These are phyloP conservation scores for Xylariaceae sp. DNA, from an alignment of 2,329 filamentous ascomycete genomes.

Conservation along the genomic window DNA sequence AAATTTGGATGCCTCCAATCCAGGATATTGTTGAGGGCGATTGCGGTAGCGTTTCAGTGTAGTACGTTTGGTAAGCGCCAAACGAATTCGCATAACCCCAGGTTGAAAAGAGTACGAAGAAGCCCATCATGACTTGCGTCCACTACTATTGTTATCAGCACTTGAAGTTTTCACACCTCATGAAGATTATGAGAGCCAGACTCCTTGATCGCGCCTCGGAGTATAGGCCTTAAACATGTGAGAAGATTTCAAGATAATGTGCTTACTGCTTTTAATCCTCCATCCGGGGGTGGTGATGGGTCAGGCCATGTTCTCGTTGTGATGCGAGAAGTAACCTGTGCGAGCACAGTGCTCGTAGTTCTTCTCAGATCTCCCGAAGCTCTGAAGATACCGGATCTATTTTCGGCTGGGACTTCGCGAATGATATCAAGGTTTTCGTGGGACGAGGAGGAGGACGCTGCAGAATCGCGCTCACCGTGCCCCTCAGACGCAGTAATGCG, in stretches of 20 bases:
- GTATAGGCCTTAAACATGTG: too few species aligned
- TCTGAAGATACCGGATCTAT: constrained; percentile 15
- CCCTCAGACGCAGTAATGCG: constrained; percentile 14
- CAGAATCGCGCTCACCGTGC: constrained; percentile 31
- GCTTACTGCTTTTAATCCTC: constrained; percentile 39
- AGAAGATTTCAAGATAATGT: background rate
- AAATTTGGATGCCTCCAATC: constrained; percentile 54
- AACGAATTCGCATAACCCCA: constrained; percentile 56
- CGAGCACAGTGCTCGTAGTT: constrained; percentile 40
- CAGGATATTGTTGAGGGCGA: constrained; percentile 50
- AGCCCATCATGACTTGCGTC: constrained; percentile 46
- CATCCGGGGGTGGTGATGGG: constrained; percentile 42
- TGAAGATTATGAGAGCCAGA: background rate
- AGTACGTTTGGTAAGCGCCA: constrained; percentile 55
- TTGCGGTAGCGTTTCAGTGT: constrained; percentile 44
- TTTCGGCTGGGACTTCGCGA: constrained; percentile 8
- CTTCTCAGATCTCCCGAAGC: constrained; percentile 35
- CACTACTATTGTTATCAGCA: constrained; percentile 35
- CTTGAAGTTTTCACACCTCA: background rate
- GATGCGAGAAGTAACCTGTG: constrained; percentile 39
- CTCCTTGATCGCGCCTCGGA: background rate
- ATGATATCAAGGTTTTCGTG: constrained; percentile 20
- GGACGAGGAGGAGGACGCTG: constrained; percentile 21
- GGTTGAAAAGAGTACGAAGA: constrained; percentile 51
- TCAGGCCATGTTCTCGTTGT: constrained; percentile 41